Conservation (phyloP, 2,329 filamentous ascomycete genomes). For the Iodosphaeria phyllophila region DNA sequence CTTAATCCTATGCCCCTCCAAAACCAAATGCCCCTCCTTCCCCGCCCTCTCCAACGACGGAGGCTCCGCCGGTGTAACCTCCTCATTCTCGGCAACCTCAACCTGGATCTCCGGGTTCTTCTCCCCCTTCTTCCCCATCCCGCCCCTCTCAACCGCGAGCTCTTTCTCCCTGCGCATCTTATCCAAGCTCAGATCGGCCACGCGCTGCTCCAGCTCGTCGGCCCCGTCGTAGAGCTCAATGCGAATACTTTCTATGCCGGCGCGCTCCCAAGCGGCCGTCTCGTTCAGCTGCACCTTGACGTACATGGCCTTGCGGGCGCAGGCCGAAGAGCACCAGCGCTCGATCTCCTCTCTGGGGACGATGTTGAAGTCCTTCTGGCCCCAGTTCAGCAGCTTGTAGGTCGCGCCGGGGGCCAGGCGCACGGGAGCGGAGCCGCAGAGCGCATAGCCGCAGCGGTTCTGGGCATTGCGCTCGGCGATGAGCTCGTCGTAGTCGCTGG, state of each 20-base stretch:
- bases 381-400: constrained; percentile 44
- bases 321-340: constrained; percentile 72
- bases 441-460: constrained; percentile 61
- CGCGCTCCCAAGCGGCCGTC: constrained; percentile 69
- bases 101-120: constrained; percentile 23
- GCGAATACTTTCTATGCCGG: constrained; percentile 32
- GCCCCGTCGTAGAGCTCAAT: constrained; percentile 53
- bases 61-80: constrained; percentile 17
- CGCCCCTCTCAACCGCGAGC: constrained; percentile 14
- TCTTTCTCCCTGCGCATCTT: constrained; percentile 10
- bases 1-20: constrained; percentile 32
- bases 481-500: constrained; percentile 74
- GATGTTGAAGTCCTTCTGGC: constrained; percentile 40
- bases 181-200: constrained; percentile 7
- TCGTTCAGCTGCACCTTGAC: constrained; percentile 77
- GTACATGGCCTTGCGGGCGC: constrained; percentile 64
- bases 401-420: constrained; percentile 36
- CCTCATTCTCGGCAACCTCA: constrained; percentile 31
- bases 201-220: constrained; percentile 5
- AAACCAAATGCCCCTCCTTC: constrained; percentile 22
- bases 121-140: constrained; percentile 9
- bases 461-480: constrained; percentile 79
- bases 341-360: constrained; percentile 55
- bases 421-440: constrained; percentile 51
- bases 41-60: constrained; percentile 17